Evolutionary conservation across 192 early-diverging fungal species (phyloP).

Genomic region (Chytriomyces sp.): DNA sequence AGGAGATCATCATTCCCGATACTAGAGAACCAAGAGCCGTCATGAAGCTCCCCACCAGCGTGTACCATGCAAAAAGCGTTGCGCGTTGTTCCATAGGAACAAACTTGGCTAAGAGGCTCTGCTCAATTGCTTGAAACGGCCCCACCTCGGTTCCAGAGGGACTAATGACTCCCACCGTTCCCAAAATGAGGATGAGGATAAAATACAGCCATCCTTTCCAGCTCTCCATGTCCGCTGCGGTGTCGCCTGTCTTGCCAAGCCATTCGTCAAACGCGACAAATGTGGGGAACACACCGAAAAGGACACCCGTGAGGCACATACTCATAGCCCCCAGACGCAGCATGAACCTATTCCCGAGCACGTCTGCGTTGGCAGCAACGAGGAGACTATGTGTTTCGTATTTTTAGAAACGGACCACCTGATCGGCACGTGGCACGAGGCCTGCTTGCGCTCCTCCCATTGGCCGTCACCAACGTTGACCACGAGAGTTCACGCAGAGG

Average conservation of each 20-base stretch:
- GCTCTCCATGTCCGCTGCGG: not conserved
- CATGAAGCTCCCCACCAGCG: slow-evolving; percentile 12
- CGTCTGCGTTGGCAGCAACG: slow-evolving; percentile 30
- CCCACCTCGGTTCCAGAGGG: slow-evolving; percentile 17
- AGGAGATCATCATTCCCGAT: slow-evolving; percentile 14
- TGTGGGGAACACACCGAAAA: slow-evolving; percentile 14
- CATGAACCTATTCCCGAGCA: slow-evolving; percentile 21
- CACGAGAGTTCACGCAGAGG: too few species aligned
- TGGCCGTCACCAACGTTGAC: too few species aligned
- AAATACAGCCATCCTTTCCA: slow-evolving; percentile 20
- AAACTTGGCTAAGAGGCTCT: slow-evolving; percentile 15
- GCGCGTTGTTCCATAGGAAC: slow-evolving; percentile 1
- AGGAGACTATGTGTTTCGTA: slow-evolving; percentile 8
- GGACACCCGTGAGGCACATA: slow-evolving; percentile 24
- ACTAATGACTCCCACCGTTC: slow-evolving; percentile 22
- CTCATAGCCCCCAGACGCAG: slow-evolving; percentile 14
- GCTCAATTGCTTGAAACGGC: slow-evolving; percentile 29
- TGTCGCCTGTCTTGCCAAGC: slow-evolving; percentile 1
- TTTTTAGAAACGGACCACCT: too few species aligned
- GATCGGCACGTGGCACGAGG: too few species aligned
- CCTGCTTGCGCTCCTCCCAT: too few species aligned
- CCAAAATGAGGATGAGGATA: slow-evolving; percentile 2
- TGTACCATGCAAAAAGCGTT: slow-evolving; percentile 29
- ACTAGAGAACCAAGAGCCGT: slow-evolving; percentile 24
- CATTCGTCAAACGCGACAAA: not conserved